Evolutionary conservation across 306 rosid species (phyloP).

Genomic region (Cucumis melo): DNA sequence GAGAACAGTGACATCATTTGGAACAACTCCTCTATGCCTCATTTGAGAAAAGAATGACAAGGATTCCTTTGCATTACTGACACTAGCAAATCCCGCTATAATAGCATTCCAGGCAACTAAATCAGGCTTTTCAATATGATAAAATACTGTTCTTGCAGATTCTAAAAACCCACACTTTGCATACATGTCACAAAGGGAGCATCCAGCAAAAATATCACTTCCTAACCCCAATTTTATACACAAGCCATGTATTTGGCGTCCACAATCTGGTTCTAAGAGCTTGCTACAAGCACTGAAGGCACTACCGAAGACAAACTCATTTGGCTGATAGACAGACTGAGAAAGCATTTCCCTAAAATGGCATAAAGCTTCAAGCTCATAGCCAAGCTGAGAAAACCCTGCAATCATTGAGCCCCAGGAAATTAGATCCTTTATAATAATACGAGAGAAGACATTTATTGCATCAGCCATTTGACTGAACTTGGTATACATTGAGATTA

Average conservation of each 20-base stretch:
- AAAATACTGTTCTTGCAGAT: slow-evolving; percentile 37
- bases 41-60: slow-evolving; percentile 31
- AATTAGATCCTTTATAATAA: slow-evolving; percentile 45
- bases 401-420: slow-evolving; percentile 72
- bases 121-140: slow-evolving; percentile 47
- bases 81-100: slow-evolving; percentile 43
- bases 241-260: slow-evolving; percentile 56
- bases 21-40: slow-evolving; percentile 31
- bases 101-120: slow-evolving; percentile 71
- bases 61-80: slow-evolving; percentile 36
- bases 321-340: slow-evolving; percentile 40
- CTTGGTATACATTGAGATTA: slow-evolving; percentile 60
- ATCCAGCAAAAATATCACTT: slow-evolving; percentile 47
- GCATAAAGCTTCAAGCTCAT: slow-evolving; percentile 43
- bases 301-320: slow-evolving; percentile 58
- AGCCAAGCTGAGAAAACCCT: slow-evolving; percentile 58
- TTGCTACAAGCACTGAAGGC: slow-evolving; percentile 56
- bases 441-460: slow-evolving; percentile 31
- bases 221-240: slow-evolving; percentile 53
- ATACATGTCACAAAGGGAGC: slow-evolving; percentile 77
- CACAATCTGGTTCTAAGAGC: slow-evolving; percentile 46
- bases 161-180: slow-evolving; percentile 42
- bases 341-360: slow-evolving; percentile 49
- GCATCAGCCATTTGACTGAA: slow-evolving; percentile 41
- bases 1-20: slow-evolving; percentile 46